A percentile compares a stretch with the other conserved stretches of the same genome.
Evolutionary conservation across 2,329 filamentous ascomycete species (phyloP).

Genomic region (Helminthosporium solani): DNA sequence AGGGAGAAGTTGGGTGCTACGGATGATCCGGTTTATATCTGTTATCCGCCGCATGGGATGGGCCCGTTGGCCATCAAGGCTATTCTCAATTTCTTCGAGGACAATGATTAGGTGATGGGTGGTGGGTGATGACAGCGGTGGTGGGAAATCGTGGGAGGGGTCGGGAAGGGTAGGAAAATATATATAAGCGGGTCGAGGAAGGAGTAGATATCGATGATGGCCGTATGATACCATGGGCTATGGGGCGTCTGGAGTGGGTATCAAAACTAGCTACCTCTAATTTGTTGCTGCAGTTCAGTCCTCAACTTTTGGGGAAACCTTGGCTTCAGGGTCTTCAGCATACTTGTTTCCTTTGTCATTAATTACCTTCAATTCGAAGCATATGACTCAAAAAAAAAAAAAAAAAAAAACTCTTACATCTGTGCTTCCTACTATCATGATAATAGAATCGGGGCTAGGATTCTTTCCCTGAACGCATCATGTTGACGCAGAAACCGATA

Average conservation of each 20-base stretch:
- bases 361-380: no score
- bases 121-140: no score
- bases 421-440: no score
- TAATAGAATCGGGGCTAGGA: no score
- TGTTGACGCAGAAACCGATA: no score
- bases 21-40: slow-evolving; percentile 84
- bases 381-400: no score
- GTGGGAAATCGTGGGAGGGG: no score
- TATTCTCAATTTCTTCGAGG: slow-evolving; percentile 89
- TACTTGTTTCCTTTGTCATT: no score
- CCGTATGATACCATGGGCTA: background rate
- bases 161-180: no score
- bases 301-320: background rate
- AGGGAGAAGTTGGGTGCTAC: slow-evolving; percentile 83
- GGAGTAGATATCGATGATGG: background rate
- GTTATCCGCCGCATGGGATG: slow-evolving; percentile 83
- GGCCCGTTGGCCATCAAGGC: slow-evolving; percentile 79
- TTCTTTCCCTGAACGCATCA: no score
- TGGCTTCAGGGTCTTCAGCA: no score
- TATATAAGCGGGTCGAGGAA: background rate
- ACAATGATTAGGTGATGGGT: slow-evolving; percentile 47
- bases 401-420: no score
- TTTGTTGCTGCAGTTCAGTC: background rate
- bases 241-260: slow-evolving; percentile 1
- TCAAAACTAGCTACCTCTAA: background rate